phyloP scores from a whole-genome alignment of 345 rosid species.

The Syzygium aqueum region DNA sequence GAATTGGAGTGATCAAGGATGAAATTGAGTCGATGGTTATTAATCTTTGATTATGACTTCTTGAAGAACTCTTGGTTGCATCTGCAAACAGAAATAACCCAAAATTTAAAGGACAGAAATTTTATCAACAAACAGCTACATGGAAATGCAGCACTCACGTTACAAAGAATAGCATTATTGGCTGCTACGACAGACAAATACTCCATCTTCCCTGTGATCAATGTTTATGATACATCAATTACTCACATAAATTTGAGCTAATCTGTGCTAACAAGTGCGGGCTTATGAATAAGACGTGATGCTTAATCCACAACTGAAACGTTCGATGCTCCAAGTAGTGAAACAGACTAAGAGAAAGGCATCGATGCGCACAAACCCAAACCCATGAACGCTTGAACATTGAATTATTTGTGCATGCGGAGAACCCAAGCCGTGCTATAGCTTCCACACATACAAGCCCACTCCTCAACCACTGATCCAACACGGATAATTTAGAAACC shows the following conservation, averaged over 20 bases:
- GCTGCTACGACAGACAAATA: background rate
- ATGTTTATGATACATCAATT: background rate
- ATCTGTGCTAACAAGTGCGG: background rate
- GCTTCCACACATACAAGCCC: background rate
- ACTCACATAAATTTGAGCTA: background rate
- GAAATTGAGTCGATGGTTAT: too few species aligned
- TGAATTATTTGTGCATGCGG: background rate
- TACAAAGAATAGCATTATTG: too few species aligned
- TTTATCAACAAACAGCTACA: too few species aligned
- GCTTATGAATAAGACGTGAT: background rate
- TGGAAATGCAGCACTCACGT: too few species aligned
- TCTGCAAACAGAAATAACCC: too few species aligned
- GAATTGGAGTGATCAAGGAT: too few species aligned
- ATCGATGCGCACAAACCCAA: background rate
- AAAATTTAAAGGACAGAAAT: too few species aligned
- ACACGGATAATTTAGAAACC: background rate
- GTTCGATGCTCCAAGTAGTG: background rate
- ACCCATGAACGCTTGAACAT: slow-evolving; percentile 19
- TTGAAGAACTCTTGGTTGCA: too few species aligned
- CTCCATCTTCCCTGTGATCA: background rate
- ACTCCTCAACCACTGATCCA: background rate
- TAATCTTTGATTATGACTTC: too few species aligned
- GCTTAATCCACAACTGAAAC: background rate
- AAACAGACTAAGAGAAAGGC: background rate
- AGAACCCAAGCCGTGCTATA: background rate